A percentile compares a stretch with the other conserved stretches of the same genome.
Evolutionary conservation across 2,329 filamentous ascomycete species (phyloP).

Genomic region (Chaetomiaceae sp.): DNA sequence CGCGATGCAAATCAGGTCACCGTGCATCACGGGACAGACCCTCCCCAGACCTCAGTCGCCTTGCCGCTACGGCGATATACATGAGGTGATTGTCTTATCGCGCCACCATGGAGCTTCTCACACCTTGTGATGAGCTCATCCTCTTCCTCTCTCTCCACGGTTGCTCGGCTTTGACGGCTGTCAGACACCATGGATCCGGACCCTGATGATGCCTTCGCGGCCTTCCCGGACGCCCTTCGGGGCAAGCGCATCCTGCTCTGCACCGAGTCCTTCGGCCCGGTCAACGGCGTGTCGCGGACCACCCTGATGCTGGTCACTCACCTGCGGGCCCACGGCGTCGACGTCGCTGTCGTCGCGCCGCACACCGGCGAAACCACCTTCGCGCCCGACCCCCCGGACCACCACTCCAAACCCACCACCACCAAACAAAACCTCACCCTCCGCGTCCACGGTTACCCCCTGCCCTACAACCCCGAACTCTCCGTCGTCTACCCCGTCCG

Average conservation of each 20-base stretch:
- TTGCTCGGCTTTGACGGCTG: not conserved
- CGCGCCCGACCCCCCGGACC: not conserved
- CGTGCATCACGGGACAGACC: too few relatives aligned
- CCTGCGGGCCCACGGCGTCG: not conserved
- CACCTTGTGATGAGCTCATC: not conserved
- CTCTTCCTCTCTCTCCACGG: not conserved
- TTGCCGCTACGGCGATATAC: too few relatives aligned
- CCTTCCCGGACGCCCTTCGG: slow-evolving; percentile 2
- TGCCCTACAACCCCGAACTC: slow-evolving; percentile 7
- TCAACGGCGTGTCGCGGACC: slow-evolving; percentile 7
- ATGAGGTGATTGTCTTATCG: too few relatives aligned
- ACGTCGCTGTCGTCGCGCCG: slow-evolving; percentile 5
- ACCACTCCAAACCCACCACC: too few relatives aligned
- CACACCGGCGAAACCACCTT: slow-evolving; percentile 4
- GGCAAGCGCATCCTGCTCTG: slow-evolving; percentile 6
- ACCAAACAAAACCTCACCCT: not conserved
- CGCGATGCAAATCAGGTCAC: too few relatives aligned
- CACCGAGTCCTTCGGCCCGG: slow-evolving; percentile 6
- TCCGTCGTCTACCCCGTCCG: slow-evolving; percentile 4
- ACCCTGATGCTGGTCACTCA: slow-evolving; percentile 8
- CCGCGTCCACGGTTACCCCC: slow-evolving; percentile 1
- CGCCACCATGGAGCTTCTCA: too few relatives aligned
- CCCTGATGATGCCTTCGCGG: not conserved
- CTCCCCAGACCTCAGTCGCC: too few relatives aligned
- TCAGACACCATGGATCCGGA: not conserved